A percentile compares a stretch with the other conserved stretches of the same genome.
Conservation (phyloP, 1,139 yeast genomes). For the Debaryomyces fabryi region DNA sequence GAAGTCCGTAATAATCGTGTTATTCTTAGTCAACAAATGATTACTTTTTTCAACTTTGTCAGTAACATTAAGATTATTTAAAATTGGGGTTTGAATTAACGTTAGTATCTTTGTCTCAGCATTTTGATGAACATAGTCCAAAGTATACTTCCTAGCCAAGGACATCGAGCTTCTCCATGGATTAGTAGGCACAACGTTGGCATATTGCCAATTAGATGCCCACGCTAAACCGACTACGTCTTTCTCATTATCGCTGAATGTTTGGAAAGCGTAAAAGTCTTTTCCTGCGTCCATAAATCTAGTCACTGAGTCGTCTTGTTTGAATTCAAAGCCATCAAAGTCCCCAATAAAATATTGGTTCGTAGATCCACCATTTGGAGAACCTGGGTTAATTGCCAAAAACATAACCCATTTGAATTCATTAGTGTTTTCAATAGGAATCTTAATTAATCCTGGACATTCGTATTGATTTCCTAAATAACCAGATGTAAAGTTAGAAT, state of each 20-base stretch:
- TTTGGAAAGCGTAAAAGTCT: slow-evolving; percentile 37
- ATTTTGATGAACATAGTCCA: slow-evolving; percentile 19
- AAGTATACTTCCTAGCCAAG: slow-evolving; percentile 26
- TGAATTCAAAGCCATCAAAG: slow-evolving; percentile 35
- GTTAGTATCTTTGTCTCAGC: slow-evolving; percentile 18
- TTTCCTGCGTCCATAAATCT: slow-evolving; percentile 34
- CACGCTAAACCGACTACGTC: slow-evolving; percentile 34
- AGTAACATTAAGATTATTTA: background rate
- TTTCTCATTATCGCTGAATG: slow-evolving; percentile 22
- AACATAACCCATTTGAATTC: slow-evolving; percentile 33
- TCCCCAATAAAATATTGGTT: slow-evolving; percentile 42
- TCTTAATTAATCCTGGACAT: slow-evolving; percentile 34
- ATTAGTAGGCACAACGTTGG: slow-evolving; percentile 29
- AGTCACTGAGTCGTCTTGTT: slow-evolving; percentile 25
- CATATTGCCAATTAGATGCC: slow-evolving; percentile 44
- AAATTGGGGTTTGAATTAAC: slow-evolving; percentile 23
- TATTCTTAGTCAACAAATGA: background rate
- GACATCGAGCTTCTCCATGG: slow-evolving; percentile 36
- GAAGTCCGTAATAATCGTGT: slow-evolving; percentile 8
- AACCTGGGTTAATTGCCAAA: slow-evolving; percentile 38
- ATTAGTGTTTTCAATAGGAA: slow-evolving; percentile 22
- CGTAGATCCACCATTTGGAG: slow-evolving; percentile 38
- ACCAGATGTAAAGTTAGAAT: slow-evolving; percentile 33
- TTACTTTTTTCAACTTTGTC: slow-evolving; percentile 1
- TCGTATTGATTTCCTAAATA: slow-evolving; percentile 38